Base-by-base conservation (phyloP, 2,329 filamentous ascomycete genomes). In the Zymoseptoria tritici region DNA sequence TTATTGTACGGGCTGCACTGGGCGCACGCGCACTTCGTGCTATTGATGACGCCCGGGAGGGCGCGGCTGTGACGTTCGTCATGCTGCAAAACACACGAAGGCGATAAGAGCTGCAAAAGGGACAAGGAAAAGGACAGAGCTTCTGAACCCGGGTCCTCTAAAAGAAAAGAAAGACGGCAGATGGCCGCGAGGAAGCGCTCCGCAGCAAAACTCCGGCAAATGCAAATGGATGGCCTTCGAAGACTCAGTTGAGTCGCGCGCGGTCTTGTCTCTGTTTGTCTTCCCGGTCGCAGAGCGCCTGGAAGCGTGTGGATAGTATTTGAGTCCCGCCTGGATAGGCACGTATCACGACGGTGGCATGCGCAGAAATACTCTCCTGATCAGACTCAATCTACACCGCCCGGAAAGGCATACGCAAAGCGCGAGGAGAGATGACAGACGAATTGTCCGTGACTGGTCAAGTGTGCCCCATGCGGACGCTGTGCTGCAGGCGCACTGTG, bases 1-100 rank as follows among this genome's bases (percentile, higher is more conserved):
- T 52, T 9, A 72, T 69, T 13, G 62, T 60, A 52, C 69, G 69
- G 29, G 65, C 69, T 21, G 57, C 61, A 46, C 67, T 69, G 50
- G 59, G 57, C 46, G 68, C 63, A 31, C 65, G 67, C 20, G 61
- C 56, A 59, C 59, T 46, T n/a, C 36, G 36, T n/a, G 36, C 36
- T 46, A n/a, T 46, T 46, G 36, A 46, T 46, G 29, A 19, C 6
- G 60, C 54, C 53, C 60, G 54, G 36, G 60, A 36, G 26, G 19
- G 21, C 19, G 22, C 19, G 52, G 11, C 52, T 54, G 52, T 54
- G 29, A n/a, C 36, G 16, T 46, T 46, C 9, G 36, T 46, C 36
- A 46, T 46, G 36, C 36, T 46, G 36, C 36, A 46, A 46, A 46
- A 46, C 36, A 46, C 36, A 16, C 36, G 13, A 46, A 46, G 36